Percentiles rank a stretch among this genome's conserved stretches.
phyloP scores from a whole-genome alignment of 768 basidiomycete genomes.

The Russula virescens region DNA sequence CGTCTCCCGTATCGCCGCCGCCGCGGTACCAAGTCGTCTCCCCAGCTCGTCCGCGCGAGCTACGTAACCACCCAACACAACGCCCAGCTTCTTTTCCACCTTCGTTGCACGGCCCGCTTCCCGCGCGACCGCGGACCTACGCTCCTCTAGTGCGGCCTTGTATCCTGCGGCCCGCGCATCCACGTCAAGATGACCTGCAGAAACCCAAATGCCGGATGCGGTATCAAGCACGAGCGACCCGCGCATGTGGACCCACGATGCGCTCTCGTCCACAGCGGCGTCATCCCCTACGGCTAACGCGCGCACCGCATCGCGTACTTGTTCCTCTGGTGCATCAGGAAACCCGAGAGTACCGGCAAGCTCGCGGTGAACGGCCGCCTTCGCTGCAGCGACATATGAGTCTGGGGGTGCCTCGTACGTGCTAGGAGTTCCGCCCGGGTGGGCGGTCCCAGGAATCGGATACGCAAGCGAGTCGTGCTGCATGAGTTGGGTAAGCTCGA shows the following conservation, averaged over 20 bases:
- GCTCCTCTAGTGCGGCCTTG: constrained; percentile 50
- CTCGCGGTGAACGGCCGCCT: constrained; percentile 67
- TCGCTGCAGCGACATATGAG: constrained; percentile 64
- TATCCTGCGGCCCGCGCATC: constrained; percentile 64
- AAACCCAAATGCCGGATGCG: constrained; percentile 56
- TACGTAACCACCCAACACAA: constrained; percentile 89
- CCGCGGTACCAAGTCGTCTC: constrained; percentile 58
- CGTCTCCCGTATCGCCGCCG: constrained; percentile 61
- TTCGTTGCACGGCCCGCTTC: constrained; percentile 80
- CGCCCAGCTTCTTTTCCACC: constrained; percentile 83
- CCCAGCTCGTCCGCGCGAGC: constrained; percentile 61
- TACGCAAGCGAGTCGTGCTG: constrained; percentile 83
- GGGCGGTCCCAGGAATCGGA: constrained; percentile 82
- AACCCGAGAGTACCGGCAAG: constrained; percentile 78
- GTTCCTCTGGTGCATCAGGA: constrained; percentile 72
- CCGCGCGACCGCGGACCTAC: constrained; percentile 66
- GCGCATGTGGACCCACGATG: constrained; percentile 70
- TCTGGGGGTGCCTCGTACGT: constrained; percentile 73
- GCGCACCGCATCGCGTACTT: constrained; percentile 71
- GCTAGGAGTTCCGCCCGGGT: constrained; percentile 66
- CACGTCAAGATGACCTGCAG: constrained; percentile 48
- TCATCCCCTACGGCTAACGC: constrained; percentile 46
- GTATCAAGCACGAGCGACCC: constrained; percentile 60
- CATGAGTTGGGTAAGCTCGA: constrained; percentile 72
- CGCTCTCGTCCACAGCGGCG: constrained; percentile 52